Evolutionary conservation across 345 rosid genomes (phyloP).

Genomic region (Camelina laxa): DNA sequence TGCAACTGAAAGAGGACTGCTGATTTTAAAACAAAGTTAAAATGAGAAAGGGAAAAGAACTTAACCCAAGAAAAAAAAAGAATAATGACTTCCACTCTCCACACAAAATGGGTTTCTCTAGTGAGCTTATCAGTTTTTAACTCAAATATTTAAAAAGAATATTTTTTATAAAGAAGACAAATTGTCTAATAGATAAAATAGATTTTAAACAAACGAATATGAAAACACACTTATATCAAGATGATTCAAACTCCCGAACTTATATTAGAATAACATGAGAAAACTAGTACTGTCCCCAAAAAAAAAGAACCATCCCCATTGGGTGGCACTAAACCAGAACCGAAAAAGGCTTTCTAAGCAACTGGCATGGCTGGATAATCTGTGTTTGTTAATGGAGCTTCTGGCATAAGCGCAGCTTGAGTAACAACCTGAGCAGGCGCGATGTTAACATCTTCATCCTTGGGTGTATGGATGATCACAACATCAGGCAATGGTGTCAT

Average conservation of each 20-base stretch:
- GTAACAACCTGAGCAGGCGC: slow-evolving; percentile 19
- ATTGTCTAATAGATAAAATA: background rate
- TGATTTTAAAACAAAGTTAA: too few relatives aligned
- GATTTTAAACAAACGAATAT: background rate
- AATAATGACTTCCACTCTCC: too few relatives aligned
- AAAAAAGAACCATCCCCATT: background rate
- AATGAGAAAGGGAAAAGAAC: too few relatives aligned
- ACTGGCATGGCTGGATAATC: slow-evolving; percentile 25
- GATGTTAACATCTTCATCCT: slow-evolving; percentile 64
- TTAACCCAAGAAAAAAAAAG: too few relatives aligned
- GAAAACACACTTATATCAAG: background rate
- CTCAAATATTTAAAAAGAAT: background rate
- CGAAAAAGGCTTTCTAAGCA: slow-evolving; percentile 13
- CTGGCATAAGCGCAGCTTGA: background rate
- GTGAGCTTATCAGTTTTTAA: too few relatives aligned
- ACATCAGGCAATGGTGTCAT: slow-evolving; percentile 78
- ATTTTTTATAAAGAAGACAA: background rate
- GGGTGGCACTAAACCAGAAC: background rate
- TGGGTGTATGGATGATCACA: slow-evolving; percentile 78
- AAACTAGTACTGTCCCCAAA: slow-evolving; percentile 3
- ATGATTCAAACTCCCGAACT: background rate
- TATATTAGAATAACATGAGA: background rate
- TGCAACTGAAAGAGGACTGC: too few relatives aligned
- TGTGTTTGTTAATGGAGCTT: slow-evolving; percentile 14
- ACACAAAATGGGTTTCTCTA: too few relatives aligned